Conservation (phyloP, 1,284 basidiomycete species). For the Polyporus tsugae region DNA sequence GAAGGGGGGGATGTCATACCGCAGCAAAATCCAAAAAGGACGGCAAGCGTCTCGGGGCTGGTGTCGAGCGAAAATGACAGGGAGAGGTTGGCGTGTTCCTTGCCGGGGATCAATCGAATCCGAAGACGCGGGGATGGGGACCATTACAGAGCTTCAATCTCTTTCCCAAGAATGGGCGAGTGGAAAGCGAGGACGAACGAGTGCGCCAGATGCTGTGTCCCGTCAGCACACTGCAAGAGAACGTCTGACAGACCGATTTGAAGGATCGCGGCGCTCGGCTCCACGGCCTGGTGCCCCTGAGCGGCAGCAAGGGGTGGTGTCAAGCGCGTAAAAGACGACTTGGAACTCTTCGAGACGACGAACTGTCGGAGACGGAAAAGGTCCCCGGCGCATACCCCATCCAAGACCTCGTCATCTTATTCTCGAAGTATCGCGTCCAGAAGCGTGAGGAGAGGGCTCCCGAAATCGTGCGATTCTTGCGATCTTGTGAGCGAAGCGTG, state of each 20-base stretch:
- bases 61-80: neutral
- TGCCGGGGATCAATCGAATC: too few species aligned
- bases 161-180: neutral
- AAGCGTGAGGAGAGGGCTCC: neutral
- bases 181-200: neutral
- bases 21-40: slow-evolving; percentile 8
- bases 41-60: neutral
- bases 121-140: too few species aligned
- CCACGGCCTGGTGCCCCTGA: slow-evolving; percentile 24
- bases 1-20: neutral
- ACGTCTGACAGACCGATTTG: slow-evolving; percentile 41
- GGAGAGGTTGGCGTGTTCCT: neutral
- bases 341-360: neutral
- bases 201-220: slow-evolving; percentile 49
- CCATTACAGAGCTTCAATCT: neutral
- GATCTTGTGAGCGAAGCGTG: neutral
- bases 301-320: neutral
- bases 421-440: neutral
- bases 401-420: neutral
- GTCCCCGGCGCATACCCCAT: slow-evolving; percentile 26
- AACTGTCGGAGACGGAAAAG: slow-evolving; percentile 18
- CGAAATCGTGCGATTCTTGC: too few species aligned
- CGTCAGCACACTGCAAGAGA: slow-evolving; percentile 55
- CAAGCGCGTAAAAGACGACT: neutral
- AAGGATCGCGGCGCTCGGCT: slow-evolving; percentile 28